Evolutionary conservation across 108 stramenopile species (phyloP), one percentile per base, ranked within the genome.

Genomic region (Discostella pseudostelligera): DNA sequence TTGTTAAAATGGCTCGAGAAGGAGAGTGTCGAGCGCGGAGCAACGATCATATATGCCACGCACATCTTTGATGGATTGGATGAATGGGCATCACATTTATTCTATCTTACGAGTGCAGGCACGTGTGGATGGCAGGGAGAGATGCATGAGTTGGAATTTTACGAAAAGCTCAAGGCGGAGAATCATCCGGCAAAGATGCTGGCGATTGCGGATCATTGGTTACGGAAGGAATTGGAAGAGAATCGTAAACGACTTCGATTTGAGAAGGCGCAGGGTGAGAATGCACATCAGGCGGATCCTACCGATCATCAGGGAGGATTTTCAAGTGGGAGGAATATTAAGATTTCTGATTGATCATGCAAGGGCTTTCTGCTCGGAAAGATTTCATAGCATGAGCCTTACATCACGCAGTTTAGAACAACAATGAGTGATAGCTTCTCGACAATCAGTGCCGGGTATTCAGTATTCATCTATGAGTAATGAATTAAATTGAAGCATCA

Each of bases 51-150:
- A 24, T 99, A 99, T 75, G 99, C 98, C 7, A 99, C 97, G 2
- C 98, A 99, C 68, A 98, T 99, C 54, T 99, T 99, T 83, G 99
- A 97, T 59, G 92, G 94, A 32, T 61, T 94, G 39, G 95, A 89
- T 60, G 86, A 85, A 6, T 95, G 76, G 76, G 68, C 64, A 37
- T 65, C 76, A 11, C 76, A 77, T 66, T 61, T 92, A 59, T 82
- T 86, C 56, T 94, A 87, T 59, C 74, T 94, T 57, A 90, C 75
- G 48, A 76, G 82, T 60, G 35, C 65, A 32, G 93, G 93, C 9
- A 65, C 56, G 16, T 87, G 86, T 61, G 93, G 89, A 26, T 91
- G 90, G 90, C 90, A 90, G 69, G 93, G 93, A 24, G 56, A 81
- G 53, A 80, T 94, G 72, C 48, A 81, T 8, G 90, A 94, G 0